A percentile compares a stretch with the other conserved stretches of the same genome.
Evolutionary conservation across 2,329 filamentous ascomycete genomes (phyloP).

Genomic region (Fusarium sp.): DNA sequence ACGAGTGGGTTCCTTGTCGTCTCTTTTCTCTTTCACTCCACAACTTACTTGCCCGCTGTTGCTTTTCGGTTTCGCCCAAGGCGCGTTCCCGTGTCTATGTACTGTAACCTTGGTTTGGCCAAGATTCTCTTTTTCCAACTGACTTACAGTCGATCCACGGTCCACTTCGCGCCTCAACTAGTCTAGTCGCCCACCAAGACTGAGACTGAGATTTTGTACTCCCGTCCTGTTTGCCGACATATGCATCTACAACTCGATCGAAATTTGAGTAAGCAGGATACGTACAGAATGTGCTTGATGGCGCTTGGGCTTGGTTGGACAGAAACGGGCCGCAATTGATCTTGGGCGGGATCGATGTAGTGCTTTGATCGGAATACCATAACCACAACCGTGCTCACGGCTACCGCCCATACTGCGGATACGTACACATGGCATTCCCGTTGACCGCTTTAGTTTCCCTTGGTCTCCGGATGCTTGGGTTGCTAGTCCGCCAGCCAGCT

Average conservation of each 20-base stretch:
- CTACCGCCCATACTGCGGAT: constrained; percentile 26
- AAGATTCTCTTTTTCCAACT: constrained; percentile 27
- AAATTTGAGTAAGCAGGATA: constrained; percentile 19
- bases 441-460: constrained; percentile 43
- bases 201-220: constrained; percentile 19
- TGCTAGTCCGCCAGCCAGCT: constrained; percentile 39
- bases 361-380: constrained; percentile 28
- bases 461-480: constrained; percentile 40
- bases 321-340: constrained; percentile 29
- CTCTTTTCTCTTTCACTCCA: constrained; percentile 43
- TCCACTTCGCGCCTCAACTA: constrained; percentile 38
- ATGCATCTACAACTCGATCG: constrained; percentile 19
- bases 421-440: constrained; percentile 38
- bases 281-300: constrained; percentile 22
- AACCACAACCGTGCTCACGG: constrained; percentile 26
- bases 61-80: constrained; percentile 41
- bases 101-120: constrained; percentile 3
- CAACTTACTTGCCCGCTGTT: constrained; percentile 29
- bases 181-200: constrained; percentile 32
- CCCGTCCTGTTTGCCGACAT: constrained; percentile 27
- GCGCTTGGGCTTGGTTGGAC: constrained; percentile 34
- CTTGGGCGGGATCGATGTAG: constrained; percentile 35
- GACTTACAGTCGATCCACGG: constrained; percentile 27
- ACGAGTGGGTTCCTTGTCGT: constrained; percentile 30
- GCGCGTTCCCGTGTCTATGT: constrained; percentile 22